Evolutionary conservation across 2,329 filamentous ascomycete species (phyloP), one percentile per base, ranked within the genome.

Genomic region (Aaosphaeria pasadenensis): DNA sequence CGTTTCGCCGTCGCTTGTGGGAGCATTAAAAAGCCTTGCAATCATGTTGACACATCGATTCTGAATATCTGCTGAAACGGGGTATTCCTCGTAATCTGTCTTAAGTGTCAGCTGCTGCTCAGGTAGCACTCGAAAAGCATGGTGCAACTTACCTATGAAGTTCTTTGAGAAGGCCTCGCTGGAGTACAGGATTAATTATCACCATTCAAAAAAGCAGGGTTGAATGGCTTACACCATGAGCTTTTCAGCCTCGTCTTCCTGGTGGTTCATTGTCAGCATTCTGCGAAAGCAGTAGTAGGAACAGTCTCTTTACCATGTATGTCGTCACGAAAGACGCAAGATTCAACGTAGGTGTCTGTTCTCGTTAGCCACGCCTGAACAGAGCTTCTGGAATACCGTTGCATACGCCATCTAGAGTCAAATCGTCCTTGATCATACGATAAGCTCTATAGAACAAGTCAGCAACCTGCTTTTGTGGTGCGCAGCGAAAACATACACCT

Each of bases 201-300:
- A 11, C 41, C 35, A 5, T 5, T 6, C 7, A 7, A 7, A 9
- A 24, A 7, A 33, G 35, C 9, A n/a, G 7, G 24, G 42, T 24
- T 87, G 44, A 86, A 82, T 57, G 92, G 49, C 90, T 42, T 60
- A 65, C 56, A 85, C 77, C 92, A 97, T 97, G 72, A 96, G 88
- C 73, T 95, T 91, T 75, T 96, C 91, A 17, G 87, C 91, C 72
- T 96, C 92, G 41, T 96, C 89, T 76, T 96, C 91, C 87, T 89
- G 59, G 41, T 43, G 42, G 38, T 43, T 44, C 47, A 41, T 24
- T 24, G 17, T 24, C 17, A 24, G 17, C 17, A 24, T 24, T 24
- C 17, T 24, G 17, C 17, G 17, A 24, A 24, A 24, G 17, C 17
- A 24, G 17, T 24, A 24, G 17, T 24, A 24, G 17, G 3, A 24